Evolutionary conservation across 1,284 basidiomycete species (phyloP), one percentile per base, ranked within the genome.

Genomic region (Salmacisia buchloeana): DNA sequence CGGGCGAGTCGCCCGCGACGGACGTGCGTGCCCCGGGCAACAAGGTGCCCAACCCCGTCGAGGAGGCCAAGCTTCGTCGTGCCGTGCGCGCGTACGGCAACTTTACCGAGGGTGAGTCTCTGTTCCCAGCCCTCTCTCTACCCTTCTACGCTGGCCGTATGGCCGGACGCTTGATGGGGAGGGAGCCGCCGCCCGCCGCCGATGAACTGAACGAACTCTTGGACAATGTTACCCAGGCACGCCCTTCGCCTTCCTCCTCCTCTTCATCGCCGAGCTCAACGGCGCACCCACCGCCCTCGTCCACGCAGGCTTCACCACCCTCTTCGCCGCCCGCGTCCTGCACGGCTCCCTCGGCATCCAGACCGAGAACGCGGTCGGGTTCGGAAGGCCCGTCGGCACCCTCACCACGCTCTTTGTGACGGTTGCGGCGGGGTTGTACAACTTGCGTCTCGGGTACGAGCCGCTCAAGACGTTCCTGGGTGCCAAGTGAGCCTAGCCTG

Each of bases 241-340:
- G 9, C 77, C 77, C 57, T 75, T 79, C 39, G 65, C 71, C 29
- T 78, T 79, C 66, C 67, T 71, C 65, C 69, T 79, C 49, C 70
- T 79, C 71, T 79, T 79, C 75, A 71, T 79, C 58, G 76, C 77
- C 41, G 77, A 79, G 68, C 73, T 79, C 57, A 79, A 79, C 70
- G 77, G 77, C 62, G 77, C 77, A 29, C 77, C 77, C 38, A 79
- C 77, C 39, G 68, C 68, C 49, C 72, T 75, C 59, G 76, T 78
- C 52, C 77, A 79, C 63, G 72, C 69, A 38, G 76, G 71, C 38
- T 79, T 75, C 73, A 63, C 72, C 13, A 69, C 75, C 29, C 70
- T 79, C 38, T 77, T 79, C 39, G 62, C 65, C 23, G 65, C 68
- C 21, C 75, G 77, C 39, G 74, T 79, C 39, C 64, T 70, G 23